A percentile compares a stretch with the other conserved stretches of the same genome.
Evolutionary conservation across 106 monocot species (phyloP).

Genomic region (Dioscorea zingiberensis): DNA sequence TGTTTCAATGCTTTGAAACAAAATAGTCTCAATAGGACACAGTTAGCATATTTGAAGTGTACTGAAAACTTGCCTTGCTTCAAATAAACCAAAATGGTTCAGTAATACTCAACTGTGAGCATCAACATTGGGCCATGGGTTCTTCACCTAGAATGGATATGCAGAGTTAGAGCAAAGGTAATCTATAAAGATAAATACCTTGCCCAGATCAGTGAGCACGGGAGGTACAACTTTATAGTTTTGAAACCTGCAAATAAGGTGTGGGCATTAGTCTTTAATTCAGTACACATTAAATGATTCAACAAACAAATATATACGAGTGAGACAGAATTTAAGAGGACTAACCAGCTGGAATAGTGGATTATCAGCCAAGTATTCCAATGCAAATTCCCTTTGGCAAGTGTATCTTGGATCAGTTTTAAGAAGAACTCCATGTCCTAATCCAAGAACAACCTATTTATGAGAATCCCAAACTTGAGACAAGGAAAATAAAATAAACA

Average conservation of each 20-base stretch:
- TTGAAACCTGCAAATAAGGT: conserved; percentile 59
- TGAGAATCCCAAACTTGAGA: conserved; percentile 18
- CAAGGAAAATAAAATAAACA: too few species aligned
- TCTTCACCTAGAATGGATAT: conserved; percentile 64
- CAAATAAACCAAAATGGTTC: conserved; percentile 85
- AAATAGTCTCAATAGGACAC: neutral
- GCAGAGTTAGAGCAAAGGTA: too few species aligned
- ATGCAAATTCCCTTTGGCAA: conserved; percentile 91
- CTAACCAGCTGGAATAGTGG: conserved; percentile 91
- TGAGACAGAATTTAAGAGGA: neutral
- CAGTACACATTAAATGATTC: neutral
- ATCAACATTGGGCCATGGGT: conserved; percentile 99
- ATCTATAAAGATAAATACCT: conserved; percentile 39
- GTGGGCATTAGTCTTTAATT: neutral
- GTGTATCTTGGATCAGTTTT: conserved; percentile 97
- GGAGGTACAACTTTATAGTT: conserved; percentile 94
- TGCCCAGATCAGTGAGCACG: conserved; percentile 88
- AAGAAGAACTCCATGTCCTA: conserved; percentile 94
- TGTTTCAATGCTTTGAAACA: neutral
- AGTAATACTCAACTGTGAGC: conserved; percentile 93
- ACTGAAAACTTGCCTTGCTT: conserved; percentile 54
- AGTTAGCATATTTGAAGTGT: neutral
- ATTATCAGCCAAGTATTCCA: conserved; percentile 93
- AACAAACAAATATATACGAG: neutral
- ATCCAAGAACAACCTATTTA: conserved; percentile 91